Evolutionary conservation across 2,329 filamentous ascomycete genomes (phyloP), one percentile per base, ranked within the genome.

Genomic region (Venturia pyrina): DNA sequence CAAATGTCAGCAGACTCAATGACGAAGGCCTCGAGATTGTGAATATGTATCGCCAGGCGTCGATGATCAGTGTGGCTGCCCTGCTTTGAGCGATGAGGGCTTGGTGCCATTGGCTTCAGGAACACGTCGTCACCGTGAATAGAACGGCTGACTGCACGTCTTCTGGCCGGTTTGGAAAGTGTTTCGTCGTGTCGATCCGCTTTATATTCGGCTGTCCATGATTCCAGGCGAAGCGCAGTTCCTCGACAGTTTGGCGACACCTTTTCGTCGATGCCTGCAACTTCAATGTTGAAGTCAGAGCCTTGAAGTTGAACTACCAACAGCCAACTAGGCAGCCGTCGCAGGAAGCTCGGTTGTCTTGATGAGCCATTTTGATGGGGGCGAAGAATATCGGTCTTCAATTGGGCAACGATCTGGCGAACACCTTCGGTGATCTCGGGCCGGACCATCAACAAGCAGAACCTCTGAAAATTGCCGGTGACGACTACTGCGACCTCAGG

Each of bases 371-470:
- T 73, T 32, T 46, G n/a, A 41, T 37, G 57, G 8, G 21, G 64
- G 67, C 86, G 85, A 68, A 89, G 83, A 11, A 89, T 83, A 68
- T 90, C 86, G 40, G 85, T 86, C 57, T 88, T 86, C 64, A 97
- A 82, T 72, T 98, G 92, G 53, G 87, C 86, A 17, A 97, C 86
- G 68, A 99, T 97, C 74, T 98, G 91, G 32, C 90, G 90, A 41
- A 99, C 82, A 28, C 95, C 96, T 72, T 96, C 89, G 65, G 89
- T 95, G 67, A 99, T 96, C 73, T 99, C 95, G 6, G 91, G 88
- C 28, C 93, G 87, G 10, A 97, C 88, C 81, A 99, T 88, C 72
- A 92, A 95, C 62, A 96, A 82, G 1, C 91, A 90, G 69, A 96
- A 93, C 0, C 91, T 96, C 73, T 96, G 90, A 2, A 97, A 79